phyloP scores from a whole-genome alignment of 164 flowering plant species.

The Aristolochia contorta region DNA sequence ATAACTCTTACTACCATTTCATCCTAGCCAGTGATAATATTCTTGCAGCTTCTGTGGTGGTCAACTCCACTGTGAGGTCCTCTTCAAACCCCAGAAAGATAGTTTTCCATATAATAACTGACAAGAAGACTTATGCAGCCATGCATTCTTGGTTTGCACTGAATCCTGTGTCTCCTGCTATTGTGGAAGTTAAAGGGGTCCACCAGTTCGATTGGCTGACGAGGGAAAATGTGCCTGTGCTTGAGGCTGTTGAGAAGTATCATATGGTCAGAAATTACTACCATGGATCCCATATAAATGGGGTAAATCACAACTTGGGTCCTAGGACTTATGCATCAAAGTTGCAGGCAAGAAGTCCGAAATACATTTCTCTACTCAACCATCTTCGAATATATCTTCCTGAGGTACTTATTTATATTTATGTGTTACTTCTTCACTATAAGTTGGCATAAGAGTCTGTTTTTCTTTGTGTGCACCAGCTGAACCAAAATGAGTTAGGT shows the following conservation, averaged over 20 bases:
- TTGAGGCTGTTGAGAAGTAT: slow-evolving; percentile 90
- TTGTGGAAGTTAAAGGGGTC: slow-evolving; percentile 87
- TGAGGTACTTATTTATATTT: slow-evolving; percentile 45
- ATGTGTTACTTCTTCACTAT: no score
- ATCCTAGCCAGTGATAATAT: slow-evolving; percentile 87
- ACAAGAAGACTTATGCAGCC: slow-evolving; percentile 98
- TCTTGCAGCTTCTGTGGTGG: slow-evolving; percentile 97
- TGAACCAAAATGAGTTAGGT: no score
- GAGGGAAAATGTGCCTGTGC: slow-evolving; percentile 92
- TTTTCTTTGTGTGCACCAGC: no score
- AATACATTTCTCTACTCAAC: slow-evolving; percentile 90
- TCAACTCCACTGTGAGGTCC: slow-evolving; percentile 69
- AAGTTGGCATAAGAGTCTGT: background rate
- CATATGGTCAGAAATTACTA: slow-evolving; percentile 66
- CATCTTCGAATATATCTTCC: slow-evolving; percentile 95
- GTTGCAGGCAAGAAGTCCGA: slow-evolving; percentile 94
- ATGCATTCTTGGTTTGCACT: slow-evolving; percentile 99
- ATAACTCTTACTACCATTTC: slow-evolving; percentile 81
- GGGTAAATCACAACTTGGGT: slow-evolving; percentile 69
- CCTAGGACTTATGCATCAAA: slow-evolving; percentile 76
- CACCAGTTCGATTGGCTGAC: slow-evolving; percentile 99
- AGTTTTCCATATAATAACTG: slow-evolving; percentile 93
- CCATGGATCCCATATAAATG: slow-evolving; percentile 81
- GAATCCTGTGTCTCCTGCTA: slow-evolving; percentile 75
- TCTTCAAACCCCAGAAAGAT: slow-evolving; percentile 65